These are phyloP conservation scores for Globisporangium uncinulatum DNA, from an alignment of 352 stramenopile genomes.

Conservation along the genomic window DNA sequence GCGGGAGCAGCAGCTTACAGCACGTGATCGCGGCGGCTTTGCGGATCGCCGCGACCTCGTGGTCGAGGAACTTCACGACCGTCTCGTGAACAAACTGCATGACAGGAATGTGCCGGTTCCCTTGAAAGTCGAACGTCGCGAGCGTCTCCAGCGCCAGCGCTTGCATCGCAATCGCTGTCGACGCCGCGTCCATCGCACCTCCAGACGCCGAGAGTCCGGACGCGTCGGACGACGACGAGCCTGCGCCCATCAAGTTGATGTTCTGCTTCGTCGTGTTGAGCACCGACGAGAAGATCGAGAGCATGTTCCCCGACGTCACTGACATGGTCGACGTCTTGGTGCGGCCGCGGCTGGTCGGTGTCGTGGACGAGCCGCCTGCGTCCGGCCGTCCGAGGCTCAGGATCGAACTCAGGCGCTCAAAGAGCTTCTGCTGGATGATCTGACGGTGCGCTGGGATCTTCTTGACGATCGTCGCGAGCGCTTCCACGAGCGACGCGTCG, in stretches of 20 bases:
- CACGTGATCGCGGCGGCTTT: slow-evolving; percentile 85
- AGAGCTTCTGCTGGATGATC: slow-evolving; percentile 79
- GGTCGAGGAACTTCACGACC: slow-evolving; percentile 84
- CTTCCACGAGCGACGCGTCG: slow-evolving; percentile 75
- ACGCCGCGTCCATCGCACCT: slow-evolving; percentile 27
- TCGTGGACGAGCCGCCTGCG: slow-evolving; percentile 31
- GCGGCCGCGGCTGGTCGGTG: slow-evolving; percentile 53
- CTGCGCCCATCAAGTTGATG: slow-evolving; percentile 19
- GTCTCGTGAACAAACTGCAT: slow-evolving; percentile 87
- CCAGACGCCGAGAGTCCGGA: slow-evolving; percentile 22
- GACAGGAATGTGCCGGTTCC: slow-evolving; percentile 80
- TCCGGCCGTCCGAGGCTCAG: slow-evolving; percentile 49
- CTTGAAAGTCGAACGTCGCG: slow-evolving; percentile 83
- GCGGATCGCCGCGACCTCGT: slow-evolving; percentile 80
- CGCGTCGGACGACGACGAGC: slow-evolving; percentile 29
- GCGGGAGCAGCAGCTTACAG: slow-evolving; percentile 76
- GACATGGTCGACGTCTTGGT: slow-evolving; percentile 74
- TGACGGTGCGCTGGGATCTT: slow-evolving; percentile 71
- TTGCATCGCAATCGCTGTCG: slow-evolving; percentile 72
- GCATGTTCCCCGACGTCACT: slow-evolving; percentile 56
- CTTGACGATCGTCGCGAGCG: slow-evolving; percentile 80
- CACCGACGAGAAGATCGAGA: slow-evolving; percentile 67
- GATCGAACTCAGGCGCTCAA: slow-evolving; percentile 76
- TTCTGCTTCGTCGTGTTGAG: slow-evolving; percentile 42
- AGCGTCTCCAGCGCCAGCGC: slow-evolving; percentile 80